phyloP scores from a whole-genome alignment of 2,329 filamentous ascomycete genomes.

The Ophiostoma sp. region DNA sequence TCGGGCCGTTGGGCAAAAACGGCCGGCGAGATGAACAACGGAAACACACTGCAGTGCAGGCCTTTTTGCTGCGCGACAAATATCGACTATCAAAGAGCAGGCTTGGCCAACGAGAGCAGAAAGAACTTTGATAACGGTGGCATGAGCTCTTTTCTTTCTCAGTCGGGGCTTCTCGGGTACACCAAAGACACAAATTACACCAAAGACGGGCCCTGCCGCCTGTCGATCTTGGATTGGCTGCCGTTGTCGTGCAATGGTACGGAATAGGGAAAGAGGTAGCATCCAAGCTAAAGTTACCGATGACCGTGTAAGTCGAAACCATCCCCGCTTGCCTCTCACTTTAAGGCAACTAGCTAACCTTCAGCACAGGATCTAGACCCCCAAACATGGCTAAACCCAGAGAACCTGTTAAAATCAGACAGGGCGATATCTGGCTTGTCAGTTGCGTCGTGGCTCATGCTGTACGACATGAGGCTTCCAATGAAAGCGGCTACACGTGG shows the following conservation, averaged over 20 bases:
- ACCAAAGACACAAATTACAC: background rate
- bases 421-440: background rate
- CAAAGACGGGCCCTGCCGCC: constrained; percentile 5
- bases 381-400: background rate
- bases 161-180: constrained; percentile 7
- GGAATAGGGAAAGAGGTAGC: background rate
- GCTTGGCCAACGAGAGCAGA: background rate
- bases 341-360: background rate
- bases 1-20: constrained; percentile 23
- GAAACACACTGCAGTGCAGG: background rate
- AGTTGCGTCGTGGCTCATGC: background rate
- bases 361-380: too few relatives aligned
- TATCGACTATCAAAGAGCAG: background rate
- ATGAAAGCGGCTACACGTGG: background rate
- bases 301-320: background rate
- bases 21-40: constrained; percentile 13
- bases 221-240: constrained; percentile 8
- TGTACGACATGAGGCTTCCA: background rate
- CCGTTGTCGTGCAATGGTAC: background rate
- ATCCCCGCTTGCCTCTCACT: too few relatives aligned
- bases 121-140: background rate
- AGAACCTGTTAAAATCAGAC: background rate
- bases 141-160: background rate
- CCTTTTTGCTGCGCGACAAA: background rate
- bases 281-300: background rate